Evolutionary conservation across 2,329 filamentous ascomycete genomes (phyloP), one percentile per base, ranked within the genome.

Genomic region (Phoma sp.): DNA sequence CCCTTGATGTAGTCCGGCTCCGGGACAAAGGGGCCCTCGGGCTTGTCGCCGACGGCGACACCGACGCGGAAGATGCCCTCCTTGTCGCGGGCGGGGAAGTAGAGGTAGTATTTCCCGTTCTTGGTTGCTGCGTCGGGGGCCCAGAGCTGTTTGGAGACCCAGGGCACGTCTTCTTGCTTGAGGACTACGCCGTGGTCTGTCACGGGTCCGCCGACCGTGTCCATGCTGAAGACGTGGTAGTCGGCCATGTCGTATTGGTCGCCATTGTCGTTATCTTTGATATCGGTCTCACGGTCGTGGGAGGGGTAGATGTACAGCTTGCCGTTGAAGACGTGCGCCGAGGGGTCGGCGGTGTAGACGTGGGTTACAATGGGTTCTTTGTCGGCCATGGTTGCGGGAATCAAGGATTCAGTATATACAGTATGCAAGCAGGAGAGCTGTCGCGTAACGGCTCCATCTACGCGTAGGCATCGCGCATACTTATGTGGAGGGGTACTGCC

Each of bases 241-340:
- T 93, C 89, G 51, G 78, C 82, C 89, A 92, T 93, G 78, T 91
- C 89, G 73, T 91, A 92, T 72, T 92, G 89, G 77, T 91, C 89
- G 69, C 89, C 89, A 81, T 91, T 91, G 80, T 92, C 89, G 78
- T 93, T 92, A 80, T 89, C 87, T 52, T 83, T 53, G 72, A 91
- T 89, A 73, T 86, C 83, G 4, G 88, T 90, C 73, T 90, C 87
- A 62, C 88, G 84, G 75, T 93, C 89, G 76, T 93, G 89, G 22
- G 89, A 92, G 18, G 89, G 89, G 78, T 92, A 93, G 75, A 93
- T 84, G 79, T 91, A 93, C 56, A 93, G 76, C 61, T 82, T 86
- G 72, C 82, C 83, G 59, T 91, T 86, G 78, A 92, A 93, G 69
- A 90, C 89, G 74, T 92, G 89, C 10, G 89, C 89, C 6, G 89